Base-by-base conservation (phyloP, 225 moss, liverwort and hornwort species). In the Asterella californica region DNA sequence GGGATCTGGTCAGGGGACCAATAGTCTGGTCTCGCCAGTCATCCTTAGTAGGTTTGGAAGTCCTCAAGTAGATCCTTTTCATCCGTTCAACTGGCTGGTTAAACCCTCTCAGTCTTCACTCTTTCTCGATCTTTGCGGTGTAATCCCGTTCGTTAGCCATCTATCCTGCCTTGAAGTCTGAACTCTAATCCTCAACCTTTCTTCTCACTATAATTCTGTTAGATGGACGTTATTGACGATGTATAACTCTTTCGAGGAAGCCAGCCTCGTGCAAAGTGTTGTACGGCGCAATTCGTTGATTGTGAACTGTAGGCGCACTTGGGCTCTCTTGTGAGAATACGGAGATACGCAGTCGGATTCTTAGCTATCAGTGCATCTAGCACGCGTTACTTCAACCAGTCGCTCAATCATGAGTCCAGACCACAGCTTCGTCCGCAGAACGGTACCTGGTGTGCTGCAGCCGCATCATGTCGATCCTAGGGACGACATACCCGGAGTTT, bases 331-430 rank as follows among this genome's bases (percentile, higher is more conserved):
- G 73, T 74, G 73, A 74, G 53, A 74, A 52, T 25, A 18, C 52
- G 50, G 73, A 33, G 29, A 50, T 25, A 0, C 29, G 15, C 29
- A 29, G 52, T 74, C 73, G 27, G 73, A 50, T 52, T 50, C 73
- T 53, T 74, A 46, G 5, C 17, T 52, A 12, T n/a, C 9, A 30
- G 73, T 29, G 42, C 50, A 52, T 50, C 52, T 27, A 19, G 27
- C 48, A 25, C 25, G 11, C 30, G 5, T 47, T 27, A 49, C 15
- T 32, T 32, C 36, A 57, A 75, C 37, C 57, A 75, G 57, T 57
- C 75, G 75, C 64, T 77, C 46, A 77, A 77, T 14, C 77, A 77
- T 77, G 77, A 47, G 45, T 64, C 63, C 52, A 33, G 42, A 62
- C 65, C 65, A 77, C 55, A 55, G 59, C 59, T 34, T 10, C 54